These are phyloP conservation scores for Stachybotrys echinatus DNA, from an alignment of 2,329 filamentous ascomycete species.

Conservation along the genomic window DNA sequence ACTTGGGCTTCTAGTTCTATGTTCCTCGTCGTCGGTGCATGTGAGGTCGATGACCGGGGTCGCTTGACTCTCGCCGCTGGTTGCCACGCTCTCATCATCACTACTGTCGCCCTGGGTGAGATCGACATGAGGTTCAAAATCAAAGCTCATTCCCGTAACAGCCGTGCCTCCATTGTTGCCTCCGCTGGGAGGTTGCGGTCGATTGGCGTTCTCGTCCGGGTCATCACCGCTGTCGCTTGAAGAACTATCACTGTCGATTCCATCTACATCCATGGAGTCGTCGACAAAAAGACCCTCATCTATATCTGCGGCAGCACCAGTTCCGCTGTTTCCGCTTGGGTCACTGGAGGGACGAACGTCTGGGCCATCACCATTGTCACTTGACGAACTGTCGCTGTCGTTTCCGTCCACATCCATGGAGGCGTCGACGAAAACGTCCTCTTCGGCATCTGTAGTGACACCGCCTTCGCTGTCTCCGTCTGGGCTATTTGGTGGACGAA, in stretches of 20 bases:
- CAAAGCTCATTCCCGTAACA: background rate
- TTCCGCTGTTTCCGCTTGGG: background rate
- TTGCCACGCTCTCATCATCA: background rate
- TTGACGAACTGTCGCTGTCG: background rate
- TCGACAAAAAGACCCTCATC: background rate
- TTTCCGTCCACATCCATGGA: background rate
- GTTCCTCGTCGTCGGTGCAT: too few relatives aligned
- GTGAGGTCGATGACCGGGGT: background rate
- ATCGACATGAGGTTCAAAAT: background rate
- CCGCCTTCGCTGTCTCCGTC: too few relatives aligned
- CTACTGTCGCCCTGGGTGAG: background rate
- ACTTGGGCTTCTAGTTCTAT: background rate
- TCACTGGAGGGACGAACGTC: background rate
- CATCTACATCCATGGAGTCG: background rate
- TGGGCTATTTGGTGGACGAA: too few relatives aligned
- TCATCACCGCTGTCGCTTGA: too few relatives aligned
- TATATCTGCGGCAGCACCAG: background rate
- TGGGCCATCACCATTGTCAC: too few relatives aligned
- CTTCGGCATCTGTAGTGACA: too few relatives aligned
- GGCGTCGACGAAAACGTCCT: background rate
- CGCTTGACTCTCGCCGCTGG: background rate
- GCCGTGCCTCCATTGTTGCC: background rate
- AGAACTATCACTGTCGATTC: background rate
- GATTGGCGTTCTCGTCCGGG: background rate
- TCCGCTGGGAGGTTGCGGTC: background rate